Percentiles rank a stretch among this genome's conserved stretches.
These are phyloP conservation scores for Yamadazyma songkhlaensis DNA, from an alignment of 1,139 yeast species.

Conservation along the genomic window DNA sequence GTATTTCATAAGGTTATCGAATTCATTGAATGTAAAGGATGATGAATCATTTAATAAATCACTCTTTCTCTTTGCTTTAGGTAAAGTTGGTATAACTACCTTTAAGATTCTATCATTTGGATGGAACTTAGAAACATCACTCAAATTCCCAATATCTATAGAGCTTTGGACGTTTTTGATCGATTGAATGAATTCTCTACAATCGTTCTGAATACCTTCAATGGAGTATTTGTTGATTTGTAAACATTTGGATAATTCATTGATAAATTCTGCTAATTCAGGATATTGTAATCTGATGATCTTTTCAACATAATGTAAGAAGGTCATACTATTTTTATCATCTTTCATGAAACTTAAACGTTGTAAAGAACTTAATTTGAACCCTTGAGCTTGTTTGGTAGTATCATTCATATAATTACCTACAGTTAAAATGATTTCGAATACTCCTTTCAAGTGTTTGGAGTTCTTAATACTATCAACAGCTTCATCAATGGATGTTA, in stretches of 20 bases:
- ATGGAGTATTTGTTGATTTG: slow-evolving; percentile 65
- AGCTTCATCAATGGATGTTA: slow-evolving; percentile 63
- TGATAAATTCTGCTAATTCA: slow-evolving; percentile 54
- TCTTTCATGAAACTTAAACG: slow-evolving; percentile 76
- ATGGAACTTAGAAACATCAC: slow-evolving; percentile 73
- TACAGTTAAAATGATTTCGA: slow-evolving; percentile 74
- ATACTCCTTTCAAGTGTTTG: slow-evolving; percentile 57
- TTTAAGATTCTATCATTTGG: slow-evolving; percentile 66
- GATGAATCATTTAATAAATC: slow-evolving; percentile 65
- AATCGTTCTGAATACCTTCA: slow-evolving; percentile 64
- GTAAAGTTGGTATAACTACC: slow-evolving; percentile 61
- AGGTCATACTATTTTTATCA: slow-evolving; percentile 73
- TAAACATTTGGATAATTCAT: slow-evolving; percentile 57
- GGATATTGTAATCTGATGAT: slow-evolving; percentile 68
- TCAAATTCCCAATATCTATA: slow-evolving; percentile 70
- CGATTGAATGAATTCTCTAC: slow-evolving; percentile 53
- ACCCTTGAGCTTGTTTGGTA: slow-evolving; percentile 78
- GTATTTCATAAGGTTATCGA: slow-evolving; percentile 66
- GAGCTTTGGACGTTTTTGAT: slow-evolving; percentile 71
- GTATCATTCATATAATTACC: slow-evolving; percentile 85
- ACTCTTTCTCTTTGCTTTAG: slow-evolving; percentile 66
- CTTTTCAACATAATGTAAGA: slow-evolving; percentile 76
- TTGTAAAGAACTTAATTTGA: slow-evolving; percentile 71
- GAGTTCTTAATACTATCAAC: slow-evolving; percentile 60
- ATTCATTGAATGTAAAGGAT: slow-evolving; percentile 60